A percentile compares a stretch with the other conserved stretches of the same genome.
Evolutionary conservation across 805 yeast species (phyloP).

Genomic region (Candida koratica): DNA sequence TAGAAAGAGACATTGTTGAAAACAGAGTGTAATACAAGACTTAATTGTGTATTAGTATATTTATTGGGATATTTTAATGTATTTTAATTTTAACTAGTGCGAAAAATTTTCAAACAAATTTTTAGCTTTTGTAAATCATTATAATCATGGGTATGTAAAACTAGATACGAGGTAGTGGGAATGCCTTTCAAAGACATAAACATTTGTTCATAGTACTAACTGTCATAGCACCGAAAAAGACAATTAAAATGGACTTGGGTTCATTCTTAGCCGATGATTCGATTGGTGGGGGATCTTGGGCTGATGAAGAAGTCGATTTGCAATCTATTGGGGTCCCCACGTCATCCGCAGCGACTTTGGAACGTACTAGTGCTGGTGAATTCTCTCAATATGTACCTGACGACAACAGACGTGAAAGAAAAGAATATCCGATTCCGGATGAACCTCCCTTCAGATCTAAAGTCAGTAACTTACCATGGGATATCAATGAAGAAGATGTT

Average conservation of each 20-base stretch:
- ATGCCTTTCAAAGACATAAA: too few relatives aligned
- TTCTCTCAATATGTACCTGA: slow-evolving; percentile 15
- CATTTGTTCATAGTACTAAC: slow-evolving; percentile 17
- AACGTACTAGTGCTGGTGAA: slow-evolving; percentile 12
- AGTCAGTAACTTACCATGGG: slow-evolving; percentile 82
- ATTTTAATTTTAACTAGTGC: slow-evolving; percentile 1
- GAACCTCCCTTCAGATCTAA: slow-evolving; percentile 90
- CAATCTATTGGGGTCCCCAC: slow-evolving; percentile 55
- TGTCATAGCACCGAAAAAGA: slow-evolving; percentile 46
- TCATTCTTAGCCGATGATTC: slow-evolving; percentile 78
- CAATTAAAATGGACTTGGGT: slow-evolving; percentile 77
- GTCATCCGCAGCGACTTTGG: slow-evolving; percentile 21
- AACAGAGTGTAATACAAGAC: slow-evolving; percentile 18
- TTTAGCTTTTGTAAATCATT: slow-evolving; percentile 1
- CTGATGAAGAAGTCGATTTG: slow-evolving; percentile 76
- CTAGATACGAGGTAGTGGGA: background rate
- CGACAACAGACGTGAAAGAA: slow-evolving; percentile 45
- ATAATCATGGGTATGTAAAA: slow-evolving; percentile 4
- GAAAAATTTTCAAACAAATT: slow-evolving; percentile 6
- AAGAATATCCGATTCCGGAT: slow-evolving; percentile 83
- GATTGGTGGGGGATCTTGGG: slow-evolving; percentile 77
- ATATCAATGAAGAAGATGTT: slow-evolving; percentile 61
- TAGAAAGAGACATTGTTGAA: slow-evolving; percentile 19
- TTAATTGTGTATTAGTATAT: background rate
- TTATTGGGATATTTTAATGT: background rate